Conservation (phyloP, 129 eudicot species). For the Silybum marianum region DNA sequence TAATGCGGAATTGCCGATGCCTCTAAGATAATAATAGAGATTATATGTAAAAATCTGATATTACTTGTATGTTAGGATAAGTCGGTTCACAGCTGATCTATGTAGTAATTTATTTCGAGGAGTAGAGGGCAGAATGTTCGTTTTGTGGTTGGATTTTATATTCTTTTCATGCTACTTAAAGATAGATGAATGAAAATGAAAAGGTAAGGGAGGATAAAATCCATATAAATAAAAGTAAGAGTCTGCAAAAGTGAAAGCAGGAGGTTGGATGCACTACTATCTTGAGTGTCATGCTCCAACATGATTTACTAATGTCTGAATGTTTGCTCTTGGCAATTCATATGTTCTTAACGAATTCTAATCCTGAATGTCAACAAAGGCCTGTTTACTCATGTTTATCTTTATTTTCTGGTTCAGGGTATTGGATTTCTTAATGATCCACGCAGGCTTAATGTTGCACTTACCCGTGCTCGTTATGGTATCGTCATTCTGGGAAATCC, state of each 20-base stretch:
- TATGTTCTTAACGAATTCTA: background rate
- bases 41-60: too few species aligned
- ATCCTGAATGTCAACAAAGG: background rate
- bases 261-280: background rate
- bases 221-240: background rate
- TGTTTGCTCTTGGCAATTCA: background rate
- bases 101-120: background rate
- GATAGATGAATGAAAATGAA: background rate
- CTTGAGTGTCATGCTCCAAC: background rate
- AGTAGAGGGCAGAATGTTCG: background rate
- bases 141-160: background rate
- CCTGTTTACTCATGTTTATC: background rate
- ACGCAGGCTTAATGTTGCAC: slow-evolving; percentile 93
- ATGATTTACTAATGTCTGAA: background rate
- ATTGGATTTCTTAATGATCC: slow-evolving; percentile 97
- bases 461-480: slow-evolving; percentile 95
- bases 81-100: background rate
- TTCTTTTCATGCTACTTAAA: background rate
- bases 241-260: background rate
- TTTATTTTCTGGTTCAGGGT: slow-evolving; percentile 49
- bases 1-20: too few species aligned
- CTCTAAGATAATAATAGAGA: background rate
- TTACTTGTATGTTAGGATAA: background rate
- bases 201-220: background rate
- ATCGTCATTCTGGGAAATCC: slow-evolving; percentile 93